phyloP scores from a whole-genome alignment of 495 filamentous ascomycete genomes.

The Oleoguttula mirabilis region DNA sequence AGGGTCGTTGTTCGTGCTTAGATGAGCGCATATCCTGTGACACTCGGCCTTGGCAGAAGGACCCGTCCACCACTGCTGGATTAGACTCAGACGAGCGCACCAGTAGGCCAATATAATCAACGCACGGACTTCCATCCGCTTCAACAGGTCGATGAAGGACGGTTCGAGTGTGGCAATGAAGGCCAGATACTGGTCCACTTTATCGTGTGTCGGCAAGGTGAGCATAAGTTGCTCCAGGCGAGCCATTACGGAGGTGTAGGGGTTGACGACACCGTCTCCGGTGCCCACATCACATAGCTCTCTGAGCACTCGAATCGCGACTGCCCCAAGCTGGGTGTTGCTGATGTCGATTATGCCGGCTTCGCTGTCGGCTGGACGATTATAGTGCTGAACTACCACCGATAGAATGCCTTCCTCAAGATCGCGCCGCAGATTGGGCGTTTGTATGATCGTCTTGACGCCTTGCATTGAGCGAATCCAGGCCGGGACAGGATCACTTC shows the following conservation, averaged over 20 bases:
- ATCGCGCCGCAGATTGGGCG: not conserved
- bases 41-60: not conserved
- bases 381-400: not conserved
- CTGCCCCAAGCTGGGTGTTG: not conserved
- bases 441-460: conserved; percentile 1
- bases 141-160: not conserved
- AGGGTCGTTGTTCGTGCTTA: not conserved
- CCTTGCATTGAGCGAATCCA: conserved; percentile 12
- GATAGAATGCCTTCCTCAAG: not conserved
- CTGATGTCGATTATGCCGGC: not conserved
- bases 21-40: not conserved
- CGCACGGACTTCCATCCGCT: not conserved
- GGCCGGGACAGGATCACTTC: not conserved
- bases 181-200: not conserved
- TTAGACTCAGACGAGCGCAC: not conserved
- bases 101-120: not conserved
- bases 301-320: not conserved
- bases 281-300: not conserved
- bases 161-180: not conserved
- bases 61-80: not conserved
- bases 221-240: conserved; percentile 1
- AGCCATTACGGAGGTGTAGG: not conserved
- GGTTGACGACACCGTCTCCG: not conserved
- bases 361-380: too few species aligned
- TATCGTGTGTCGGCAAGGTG: not conserved